These are phyloP conservation scores for Saccharomyces mikatae DNA, from an alignment of 805 yeast species.

Conservation along the genomic window DNA sequence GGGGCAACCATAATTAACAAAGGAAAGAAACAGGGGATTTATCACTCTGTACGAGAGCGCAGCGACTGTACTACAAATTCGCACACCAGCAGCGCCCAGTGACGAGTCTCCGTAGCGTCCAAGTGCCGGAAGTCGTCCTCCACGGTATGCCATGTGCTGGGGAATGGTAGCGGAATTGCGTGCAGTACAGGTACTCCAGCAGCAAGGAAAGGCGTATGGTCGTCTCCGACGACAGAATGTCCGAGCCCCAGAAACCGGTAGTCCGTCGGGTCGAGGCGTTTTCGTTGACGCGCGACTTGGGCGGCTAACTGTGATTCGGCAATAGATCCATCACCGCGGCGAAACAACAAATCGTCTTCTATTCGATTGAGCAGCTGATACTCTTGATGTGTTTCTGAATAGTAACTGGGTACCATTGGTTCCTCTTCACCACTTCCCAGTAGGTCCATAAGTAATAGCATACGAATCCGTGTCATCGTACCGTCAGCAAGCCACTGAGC, in stretches of 20 bases:
- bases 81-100: slow-evolving; percentile 40
- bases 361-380: slow-evolving; percentile 33
- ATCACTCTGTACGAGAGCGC: background rate
- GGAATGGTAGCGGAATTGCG: slow-evolving; percentile 46
- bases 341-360: slow-evolving; percentile 23
- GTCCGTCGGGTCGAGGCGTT: slow-evolving; percentile 10
- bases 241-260: slow-evolving; percentile 6
- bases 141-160: slow-evolving; percentile 45
- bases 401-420: slow-evolving; percentile 35
- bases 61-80: slow-evolving; percentile 27
- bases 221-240: slow-evolving; percentile 34
- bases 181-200: slow-evolving; percentile 44
- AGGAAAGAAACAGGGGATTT: background rate
- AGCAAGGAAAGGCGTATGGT: slow-evolving; percentile 44
- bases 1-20: background rate
- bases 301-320: background rate
- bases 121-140: slow-evolving; percentile 40
- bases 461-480: slow-evolving; percentile 32
- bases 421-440: slow-evolving; percentile 34
- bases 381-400: slow-evolving; percentile 32
- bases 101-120: slow-evolving; percentile 33
- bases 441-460: slow-evolving; percentile 43
- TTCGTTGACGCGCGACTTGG: background rate
- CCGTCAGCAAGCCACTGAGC: slow-evolving; percentile 28
- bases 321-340: background rate